Percentiles rank a stretch among this genome's conserved stretches.
phyloP scores from a whole-genome alignment of 2,329 filamentous ascomycete species.

The Colletotrichum tropicicola region DNA sequence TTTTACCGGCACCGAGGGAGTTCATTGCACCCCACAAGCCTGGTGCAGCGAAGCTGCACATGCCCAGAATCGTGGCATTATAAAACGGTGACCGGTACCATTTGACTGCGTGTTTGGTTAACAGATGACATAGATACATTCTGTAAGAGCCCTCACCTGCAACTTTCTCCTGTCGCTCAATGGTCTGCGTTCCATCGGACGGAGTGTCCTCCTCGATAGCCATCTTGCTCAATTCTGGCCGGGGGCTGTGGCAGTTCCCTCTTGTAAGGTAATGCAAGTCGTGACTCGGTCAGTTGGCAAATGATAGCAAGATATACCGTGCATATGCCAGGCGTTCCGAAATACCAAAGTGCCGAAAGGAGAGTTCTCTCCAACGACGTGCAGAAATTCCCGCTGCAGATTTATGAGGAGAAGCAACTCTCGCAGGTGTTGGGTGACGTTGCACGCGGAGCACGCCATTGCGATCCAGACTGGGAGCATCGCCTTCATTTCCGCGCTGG shows the following conservation, averaged over 20 bases:
- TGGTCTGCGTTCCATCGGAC: neutral
- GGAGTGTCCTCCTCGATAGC: neutral
- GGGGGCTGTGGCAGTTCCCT: too few species aligned
- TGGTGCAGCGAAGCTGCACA: slow-evolving; percentile 39
- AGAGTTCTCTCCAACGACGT: neutral
- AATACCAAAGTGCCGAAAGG: too few species aligned
- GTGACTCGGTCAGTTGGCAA: too few species aligned
- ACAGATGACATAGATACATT: neutral
- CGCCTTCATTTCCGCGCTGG: neutral
- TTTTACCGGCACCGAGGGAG: slow-evolving; percentile 35
- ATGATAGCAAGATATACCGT: too few species aligned
- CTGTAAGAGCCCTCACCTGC: neutral
- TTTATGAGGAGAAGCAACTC: neutral
- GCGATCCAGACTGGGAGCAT: slow-evolving; percentile 1
- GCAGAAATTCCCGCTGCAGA: neutral
- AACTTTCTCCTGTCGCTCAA: neutral
- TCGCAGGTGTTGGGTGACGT: neutral
- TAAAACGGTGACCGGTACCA: slow-evolving; percentile 38
- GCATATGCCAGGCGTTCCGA: too few species aligned
- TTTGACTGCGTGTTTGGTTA: slow-evolving; percentile 1
- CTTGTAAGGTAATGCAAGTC: too few species aligned
- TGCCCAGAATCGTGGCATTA: slow-evolving; percentile 39
- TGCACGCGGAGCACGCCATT: slow-evolving; percentile 23
- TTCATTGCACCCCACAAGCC: slow-evolving; percentile 40
- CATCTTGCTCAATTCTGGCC: too few species aligned